Conservation (phyloP, 768 basidiomycete species). For the Tylopilus rubrobrunneus region DNA sequence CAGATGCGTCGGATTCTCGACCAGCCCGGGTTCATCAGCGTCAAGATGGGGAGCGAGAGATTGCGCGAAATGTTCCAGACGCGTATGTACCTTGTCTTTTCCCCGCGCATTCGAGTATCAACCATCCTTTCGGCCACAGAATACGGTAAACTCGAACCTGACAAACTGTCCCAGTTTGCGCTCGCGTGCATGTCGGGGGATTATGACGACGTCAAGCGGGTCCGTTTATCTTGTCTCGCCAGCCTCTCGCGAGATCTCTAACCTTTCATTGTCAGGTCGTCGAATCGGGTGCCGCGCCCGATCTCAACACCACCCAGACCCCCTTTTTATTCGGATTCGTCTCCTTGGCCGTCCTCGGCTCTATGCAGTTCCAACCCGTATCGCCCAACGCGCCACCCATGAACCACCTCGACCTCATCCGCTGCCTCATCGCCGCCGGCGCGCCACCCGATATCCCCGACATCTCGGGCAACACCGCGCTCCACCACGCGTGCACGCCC, state of each 20-base stretch:
- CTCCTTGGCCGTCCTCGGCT: slow-evolving; percentile 37
- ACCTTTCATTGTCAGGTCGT: slow-evolving; percentile 14
- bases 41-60: slow-evolving; percentile 21
- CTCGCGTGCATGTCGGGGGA: slow-evolving; percentile 24
- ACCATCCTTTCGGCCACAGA: slow-evolving; percentile 8
- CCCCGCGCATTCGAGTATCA: background rate
- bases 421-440: slow-evolving; percentile 40
- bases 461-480: slow-evolving; percentile 46
- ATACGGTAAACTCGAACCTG: slow-evolving; percentile 14
- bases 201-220: slow-evolving; percentile 19
- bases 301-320: slow-evolving; percentile 39
- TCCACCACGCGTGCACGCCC: slow-evolving; percentile 42
- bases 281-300: slow-evolving; percentile 32
- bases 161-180: slow-evolving; percentile 21
- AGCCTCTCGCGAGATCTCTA: background rate
- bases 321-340: slow-evolving; percentile 42
- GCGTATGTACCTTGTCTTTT: slow-evolving; percentile 14
- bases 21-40: slow-evolving; percentile 24
- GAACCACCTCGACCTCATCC: slow-evolving; percentile 35
- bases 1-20: slow-evolving; percentile 27
- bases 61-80: slow-evolving; percentile 30
- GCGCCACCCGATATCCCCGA: slow-evolving; percentile 40
- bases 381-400: slow-evolving; percentile 9
- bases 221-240: background rate
- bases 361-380: slow-evolving; percentile 31